phyloP scores from a whole-genome alignment of 1,139 yeast species.

The Geotrichum fermentans region DNA sequence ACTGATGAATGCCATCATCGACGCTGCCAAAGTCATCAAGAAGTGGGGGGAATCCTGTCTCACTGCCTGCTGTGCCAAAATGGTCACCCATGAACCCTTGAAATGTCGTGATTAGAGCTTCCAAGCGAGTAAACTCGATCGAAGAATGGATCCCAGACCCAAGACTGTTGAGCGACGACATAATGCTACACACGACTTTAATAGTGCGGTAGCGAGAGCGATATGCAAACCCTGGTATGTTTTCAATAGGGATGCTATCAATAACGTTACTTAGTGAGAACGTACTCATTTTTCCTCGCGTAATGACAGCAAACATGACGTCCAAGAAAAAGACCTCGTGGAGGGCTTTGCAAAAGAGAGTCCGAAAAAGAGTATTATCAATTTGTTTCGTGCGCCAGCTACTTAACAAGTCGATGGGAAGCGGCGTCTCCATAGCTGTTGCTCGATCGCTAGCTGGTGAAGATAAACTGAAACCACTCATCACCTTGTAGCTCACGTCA shows the following conservation, averaged over 20 bases:
- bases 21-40: conserved; percentile 18
- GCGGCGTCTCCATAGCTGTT: not conserved
- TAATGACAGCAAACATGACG: conserved; percentile 19
- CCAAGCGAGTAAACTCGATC: conserved; percentile 18
- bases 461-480: conserved; percentile 11
- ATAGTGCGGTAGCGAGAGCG: conserved; percentile 18
- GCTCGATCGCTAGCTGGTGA: conserved; percentile 12
- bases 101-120: conserved; percentile 19
- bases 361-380: conserved; percentile 6
- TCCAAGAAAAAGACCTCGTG: conserved; percentile 21
- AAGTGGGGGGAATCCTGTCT: conserved; percentile 16
- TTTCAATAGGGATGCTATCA: conserved; percentile 13
- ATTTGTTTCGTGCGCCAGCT: conserved; percentile 13
- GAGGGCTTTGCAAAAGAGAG: conserved; percentile 9
- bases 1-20: conserved; percentile 22
- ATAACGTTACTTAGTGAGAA: conserved; percentile 15
- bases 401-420: conserved; percentile 15
- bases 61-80: not conserved
- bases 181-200: conserved; percentile 16
- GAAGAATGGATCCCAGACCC: conserved; percentile 19
- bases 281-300: conserved; percentile 15
- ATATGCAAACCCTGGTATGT: conserved; percentile 19
- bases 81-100: conserved; percentile 18
- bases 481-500: conserved; percentile 10
- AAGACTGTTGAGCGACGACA: conserved; percentile 13